These are phyloP conservation scores for Wickerhamiella sorbophila DNA, from an alignment of 805 yeast genomes.

Conservation along the genomic window DNA sequence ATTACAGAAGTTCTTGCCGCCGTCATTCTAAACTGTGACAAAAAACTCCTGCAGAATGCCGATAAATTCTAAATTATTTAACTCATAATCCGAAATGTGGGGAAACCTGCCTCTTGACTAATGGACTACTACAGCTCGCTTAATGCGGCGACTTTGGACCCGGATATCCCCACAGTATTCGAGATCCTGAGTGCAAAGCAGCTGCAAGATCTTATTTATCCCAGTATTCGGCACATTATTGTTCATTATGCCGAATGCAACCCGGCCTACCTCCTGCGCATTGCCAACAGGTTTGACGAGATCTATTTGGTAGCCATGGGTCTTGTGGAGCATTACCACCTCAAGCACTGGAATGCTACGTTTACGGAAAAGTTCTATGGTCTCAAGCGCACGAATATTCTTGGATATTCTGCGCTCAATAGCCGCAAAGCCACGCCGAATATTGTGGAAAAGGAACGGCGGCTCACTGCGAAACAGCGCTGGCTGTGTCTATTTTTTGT, in stretches of 20 bases:
- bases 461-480: slow-evolving; percentile 41
- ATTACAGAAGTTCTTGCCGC: slow-evolving; percentile 9
- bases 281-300: slow-evolving; percentile 67
- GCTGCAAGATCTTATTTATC: slow-evolving; percentile 60
- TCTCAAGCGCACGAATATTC: slow-evolving; percentile 41
- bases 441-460: slow-evolving; percentile 35
- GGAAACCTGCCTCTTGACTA: slow-evolving; percentile 7
- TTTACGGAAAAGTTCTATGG: slow-evolving; percentile 92
- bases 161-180: slow-evolving; percentile 71
- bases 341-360: slow-evolving; percentile 64
- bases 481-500: slow-evolving; percentile 36
- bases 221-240: slow-evolving; percentile 65
- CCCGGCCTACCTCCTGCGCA: slow-evolving; percentile 50
- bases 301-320: slow-evolving; percentile 47
- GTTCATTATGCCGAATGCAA: slow-evolving; percentile 67
- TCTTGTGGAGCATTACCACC: slow-evolving; percentile 52
- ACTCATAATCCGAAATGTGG: slow-evolving; percentile 5
- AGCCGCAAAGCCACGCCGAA: slow-evolving; percentile 23
- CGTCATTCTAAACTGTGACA: slow-evolving; percentile 18
- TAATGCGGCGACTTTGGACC: slow-evolving; percentile 61
- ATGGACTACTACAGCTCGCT: slow-evolving; percentile 75
- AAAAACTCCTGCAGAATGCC: slow-evolving; percentile 12
- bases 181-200: slow-evolving; percentile 76
- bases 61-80: slow-evolving; percentile 7
- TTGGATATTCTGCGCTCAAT: slow-evolving; percentile 20